Base-by-base conservation (phyloP, 2,329 filamentous ascomycete genomes). In the Ceratocystis albifundus region DNA sequence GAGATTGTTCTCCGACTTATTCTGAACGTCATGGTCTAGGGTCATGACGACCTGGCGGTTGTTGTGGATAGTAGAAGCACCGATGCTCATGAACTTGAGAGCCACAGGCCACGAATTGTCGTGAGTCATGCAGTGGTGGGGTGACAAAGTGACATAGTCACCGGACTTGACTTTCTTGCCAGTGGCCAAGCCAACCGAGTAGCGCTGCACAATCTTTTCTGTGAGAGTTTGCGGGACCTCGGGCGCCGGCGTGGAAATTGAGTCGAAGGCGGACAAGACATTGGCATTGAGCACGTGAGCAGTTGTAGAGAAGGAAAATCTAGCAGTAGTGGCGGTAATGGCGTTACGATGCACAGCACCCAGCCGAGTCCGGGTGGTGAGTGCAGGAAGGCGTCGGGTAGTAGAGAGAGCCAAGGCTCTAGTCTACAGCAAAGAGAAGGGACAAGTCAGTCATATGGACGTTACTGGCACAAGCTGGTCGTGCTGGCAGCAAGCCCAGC, bases 141-240 rank as follows among this genome's bases (percentile, higher is more conserved):
- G 62, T 25, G 36, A 28, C 80, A 96, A 80, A 0, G 83, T 88
- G 67, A 96, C 85, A 78, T 94, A 96, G 80, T 96, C 91, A 72
- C 92, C 91, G 3, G 83, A 80, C 71, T 81, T 82, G 72, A 96
- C 88, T 67, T 81, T 79, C 77, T 96, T 96, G 68, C 85, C 89
- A 10, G 84, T 75, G 1, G 88, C 76, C 0, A 96, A 82, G 8
- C 86, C 89, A n/a, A 91, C 80, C 0, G 90, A 82, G 75, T 96
- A 87, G 17, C 81, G 77, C 74, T 96, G 92, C 0, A 96, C 87
- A 68, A 96, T 96, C 80, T 96, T 96, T 75, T 96, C 92, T 2
- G 89, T 94, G 64, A 96, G 76, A 2, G 89, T 96, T 76, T 96
- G 91, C 0, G 89, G 83, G 1, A 66, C 65, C 20, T 67, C 65